Conservation (phyloP, 2,329 filamentous ascomycete genomes). For the Fusarium sp. region DNA sequence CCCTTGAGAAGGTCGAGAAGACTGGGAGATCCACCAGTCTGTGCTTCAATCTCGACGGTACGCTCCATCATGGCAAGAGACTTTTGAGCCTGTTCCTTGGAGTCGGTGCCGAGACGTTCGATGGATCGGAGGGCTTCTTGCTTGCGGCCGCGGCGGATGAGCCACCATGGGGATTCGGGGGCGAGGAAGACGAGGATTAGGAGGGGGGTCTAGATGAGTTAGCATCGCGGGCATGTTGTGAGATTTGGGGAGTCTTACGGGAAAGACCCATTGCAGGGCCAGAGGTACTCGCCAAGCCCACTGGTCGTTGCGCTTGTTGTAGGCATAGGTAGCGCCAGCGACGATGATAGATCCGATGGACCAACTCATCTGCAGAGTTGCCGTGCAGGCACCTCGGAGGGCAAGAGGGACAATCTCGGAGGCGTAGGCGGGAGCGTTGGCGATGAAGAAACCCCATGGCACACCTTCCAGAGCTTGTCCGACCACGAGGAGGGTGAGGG, state of each 20-base stretch:
- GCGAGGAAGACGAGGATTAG: slow-evolving; percentile 62
- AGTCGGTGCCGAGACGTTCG: slow-evolving; percentile 55
- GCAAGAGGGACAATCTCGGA: slow-evolving; percentile 68
- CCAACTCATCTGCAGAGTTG: slow-evolving; percentile 73
- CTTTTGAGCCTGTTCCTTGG: slow-evolving; percentile 41
- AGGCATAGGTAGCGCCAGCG: slow-evolving; percentile 64
- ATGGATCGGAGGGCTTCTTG: slow-evolving; percentile 57
- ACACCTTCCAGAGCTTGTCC: slow-evolving; percentile 68
- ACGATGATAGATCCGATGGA: slow-evolving; percentile 70
- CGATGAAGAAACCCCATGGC: slow-evolving; percentile 72
- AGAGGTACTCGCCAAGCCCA: slow-evolving; percentile 57
- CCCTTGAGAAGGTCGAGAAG: slow-evolving; percentile 65
- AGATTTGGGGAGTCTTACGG: slow-evolving; percentile 42
- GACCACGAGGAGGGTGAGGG: slow-evolving; percentile 56
- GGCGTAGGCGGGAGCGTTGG: slow-evolving; percentile 70
- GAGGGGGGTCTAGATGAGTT: slow-evolving; percentile 48
- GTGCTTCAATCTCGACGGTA: slow-evolving; percentile 62
- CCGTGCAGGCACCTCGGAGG: slow-evolving; percentile 65
- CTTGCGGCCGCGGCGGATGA: slow-evolving; percentile 59
- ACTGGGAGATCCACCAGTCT: slow-evolving; percentile 54
- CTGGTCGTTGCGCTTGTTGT: slow-evolving; percentile 52
- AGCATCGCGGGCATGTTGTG: not conserved
- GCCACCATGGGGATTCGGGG: slow-evolving; percentile 65
- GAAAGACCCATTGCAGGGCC: slow-evolving; percentile 68
- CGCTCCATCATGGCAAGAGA: slow-evolving; percentile 68